Evolutionary conservation across 75 land plant genomes (phyloP).

Genomic region (Picea sitchensis): DNA sequence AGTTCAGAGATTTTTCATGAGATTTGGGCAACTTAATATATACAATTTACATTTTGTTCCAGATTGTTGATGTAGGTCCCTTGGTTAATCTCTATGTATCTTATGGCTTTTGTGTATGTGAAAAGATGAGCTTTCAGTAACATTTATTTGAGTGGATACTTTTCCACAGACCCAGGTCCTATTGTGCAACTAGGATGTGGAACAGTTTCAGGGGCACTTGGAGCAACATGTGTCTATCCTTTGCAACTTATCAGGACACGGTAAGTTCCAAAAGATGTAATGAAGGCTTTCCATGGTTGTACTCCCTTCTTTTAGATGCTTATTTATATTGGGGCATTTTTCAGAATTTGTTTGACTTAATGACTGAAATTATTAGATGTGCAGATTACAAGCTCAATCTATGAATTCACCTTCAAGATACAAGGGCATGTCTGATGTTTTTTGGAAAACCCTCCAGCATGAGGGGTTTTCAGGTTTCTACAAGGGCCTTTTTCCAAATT

Average conservation of each 20-base stretch:
- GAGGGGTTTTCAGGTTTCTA: conserved; percentile 80
- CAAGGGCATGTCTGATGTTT: conserved; percentile 81
- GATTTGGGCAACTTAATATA: not conserved
- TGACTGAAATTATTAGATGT: conserved; percentile 2
- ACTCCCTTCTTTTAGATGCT: not conserved
- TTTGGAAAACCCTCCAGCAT: conserved; percentile 48
- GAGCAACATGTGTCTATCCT: conserved; percentile 94
- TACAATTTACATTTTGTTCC: not conserved
- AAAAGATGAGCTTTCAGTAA: not conserved
- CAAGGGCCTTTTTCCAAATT: conserved; percentile 83
- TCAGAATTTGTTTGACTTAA: not conserved
- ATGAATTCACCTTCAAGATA: conserved; percentile 28
- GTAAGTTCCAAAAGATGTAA: conserved; percentile 21
- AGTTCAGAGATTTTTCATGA: not conserved
- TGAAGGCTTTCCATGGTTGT: not conserved
- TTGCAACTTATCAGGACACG: conserved; percentile 87
- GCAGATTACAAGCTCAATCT: conserved; percentile 86
- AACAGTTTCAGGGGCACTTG: conserved; percentile 82
- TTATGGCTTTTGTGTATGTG: not conserved
- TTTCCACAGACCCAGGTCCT: conserved; percentile 75
- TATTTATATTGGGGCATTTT: not conserved
- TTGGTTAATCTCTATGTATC: not conserved
- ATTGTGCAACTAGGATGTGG: conserved; percentile 79
- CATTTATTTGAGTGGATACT: not conserved
- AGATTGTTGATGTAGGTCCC: not conserved